A percentile compares a stretch with the other conserved stretches of the same genome.
Conservation (phyloP, 2,329 filamentous ascomycete genomes). For the Penicillium olsonii region DNA sequence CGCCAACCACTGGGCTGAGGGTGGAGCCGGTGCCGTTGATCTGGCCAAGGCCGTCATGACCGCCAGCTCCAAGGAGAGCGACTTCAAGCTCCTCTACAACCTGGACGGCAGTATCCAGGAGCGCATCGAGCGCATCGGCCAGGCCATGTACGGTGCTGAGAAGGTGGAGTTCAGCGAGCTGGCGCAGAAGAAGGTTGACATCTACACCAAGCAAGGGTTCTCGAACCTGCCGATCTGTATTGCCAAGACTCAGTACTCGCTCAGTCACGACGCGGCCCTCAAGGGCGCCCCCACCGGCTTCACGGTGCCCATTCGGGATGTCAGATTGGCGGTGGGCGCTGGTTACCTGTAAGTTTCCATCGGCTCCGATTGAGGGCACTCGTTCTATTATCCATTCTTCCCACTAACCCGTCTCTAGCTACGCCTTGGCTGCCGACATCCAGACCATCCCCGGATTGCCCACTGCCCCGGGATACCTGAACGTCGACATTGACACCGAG, state of each 20-base stretch:
- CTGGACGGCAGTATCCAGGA: constrained; percentile 78
- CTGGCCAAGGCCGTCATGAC: constrained; percentile 84
- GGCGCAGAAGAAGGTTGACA: constrained; percentile 94
- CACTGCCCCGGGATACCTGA: constrained; percentile 92
- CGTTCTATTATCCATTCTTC: no score
- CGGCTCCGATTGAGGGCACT: no score
- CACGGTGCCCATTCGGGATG: constrained; percentile 90
- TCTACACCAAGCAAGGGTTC: constrained; percentile 88
- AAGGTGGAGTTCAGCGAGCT: constrained; percentile 91
- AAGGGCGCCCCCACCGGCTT: constrained; percentile 96
- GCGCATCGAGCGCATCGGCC: constrained; percentile 86
- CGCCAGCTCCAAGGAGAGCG: constrained; percentile 78
- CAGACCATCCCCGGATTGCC: constrained; percentile 96
- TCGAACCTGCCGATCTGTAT: constrained; percentile 93
- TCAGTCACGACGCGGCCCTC: constrained; percentile 87
- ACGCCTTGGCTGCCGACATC: constrained; percentile 93
- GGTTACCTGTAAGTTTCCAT: constrained; percentile 73
- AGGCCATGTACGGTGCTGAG: constrained; percentile 90
- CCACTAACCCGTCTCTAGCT: constrained; percentile 53
- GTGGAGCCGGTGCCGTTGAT: constrained; percentile 85
- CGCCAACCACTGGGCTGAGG: constrained; percentile 95
- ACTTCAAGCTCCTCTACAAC: constrained; percentile 84
- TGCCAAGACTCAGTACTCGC: constrained; percentile 97
- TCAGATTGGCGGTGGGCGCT: constrained; percentile 88
- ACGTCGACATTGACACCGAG: constrained; percentile 79